Evolutionary conservation across 768 basidiomycete species (phyloP), one percentile per base, ranked within the genome.

Genomic region (Cystofilobasidium ferigula): DNA sequence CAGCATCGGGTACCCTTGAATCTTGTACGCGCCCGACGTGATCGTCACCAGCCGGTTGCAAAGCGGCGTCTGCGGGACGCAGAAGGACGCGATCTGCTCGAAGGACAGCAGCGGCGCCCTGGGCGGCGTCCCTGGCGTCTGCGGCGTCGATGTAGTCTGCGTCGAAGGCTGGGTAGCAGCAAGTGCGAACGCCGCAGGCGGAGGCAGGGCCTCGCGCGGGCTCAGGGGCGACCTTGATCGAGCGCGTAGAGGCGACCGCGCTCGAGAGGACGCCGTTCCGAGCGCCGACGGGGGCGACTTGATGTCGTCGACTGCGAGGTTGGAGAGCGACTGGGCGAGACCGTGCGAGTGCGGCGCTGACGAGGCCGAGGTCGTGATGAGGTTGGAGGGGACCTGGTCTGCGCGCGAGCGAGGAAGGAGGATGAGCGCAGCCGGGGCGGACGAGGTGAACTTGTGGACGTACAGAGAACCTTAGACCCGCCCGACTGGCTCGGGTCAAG

Each of bases 391-490:
- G 63, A 35, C 71, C 70, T 68, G 69, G 67, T 43, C 65, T 67
- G 48, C 13, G 14, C n/a, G 42, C 7, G 42, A 7, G 20, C 3
- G 67, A 43, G 24, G 12, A 38, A 57, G 26, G 43, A 62, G 64
- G 40, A 71, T 72, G 71, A 26, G 78, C 69, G 5, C 73, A 72
- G 16, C 79, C 74, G 32, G 78, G 76, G 38, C 20, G 63, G 10
- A 45, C 10, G 64, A 24, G 20, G 73, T 74, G 8, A 85, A 81
- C 69, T 94, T 89, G 59, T 91, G 83, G 51, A 85, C 89, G 74
- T 95, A 94, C 1, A 87, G 6, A 89, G 84, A 54, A 98, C 87
- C 72, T 88, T 88, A 2, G 91, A 88, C 2, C 95, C 94, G 35
- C 54, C 47, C 1, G 43, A 57, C 62, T 86, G 83, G 7, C 78